Evolutionary conservation across 1,284 basidiomycete species (phyloP), one percentile per base, ranked within the genome.

Genomic region (Chalciporus sp.): DNA sequence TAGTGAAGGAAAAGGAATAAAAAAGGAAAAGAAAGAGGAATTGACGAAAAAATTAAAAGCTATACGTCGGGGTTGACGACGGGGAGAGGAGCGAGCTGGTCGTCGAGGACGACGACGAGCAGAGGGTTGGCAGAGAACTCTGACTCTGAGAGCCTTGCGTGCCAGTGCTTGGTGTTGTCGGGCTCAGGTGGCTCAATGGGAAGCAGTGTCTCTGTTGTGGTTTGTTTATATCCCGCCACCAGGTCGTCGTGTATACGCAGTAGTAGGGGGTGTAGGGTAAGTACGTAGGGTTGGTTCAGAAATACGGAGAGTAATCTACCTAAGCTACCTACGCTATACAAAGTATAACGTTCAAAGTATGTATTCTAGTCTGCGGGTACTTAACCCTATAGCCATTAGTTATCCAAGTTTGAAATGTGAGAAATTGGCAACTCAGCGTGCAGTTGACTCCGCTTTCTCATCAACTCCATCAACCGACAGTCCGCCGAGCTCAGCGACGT

Each of bases 401-500:
- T n/a, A n/a, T n/a, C n/a, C 23, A 23, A 23, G 23, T 23, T 23
- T 23, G 23, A 23, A 23, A 23, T 42, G 23, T 23, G 41, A 27
- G 29, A 19, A 44, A 44, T 47, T 66, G 63, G 52, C 56, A 67
- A 70, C 68, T 68, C 66, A 67, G 65, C 64, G 66, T 40, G 50
- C 23, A 23, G 49, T n/a, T 39, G 46, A 51, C 42, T 63, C 61
- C 53, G 50, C 51, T 61, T 63, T 52, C 63, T 51, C 57, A 55
- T 49, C 49, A 60, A 58, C 52, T 53, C 59, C 56, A 55, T 42
- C 51, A 48, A 70, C 67, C 61, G 66, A 70, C 59, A 72, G 70
- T 68, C 66, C 66, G 66, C 70, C 56, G 65, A 68, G 70, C 66
- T 68, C 66, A 68, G 66, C 66, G 66, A 68, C 58, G 68, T 51